These are phyloP conservation scores for Truncatella angustata DNA, from an alignment of 2,329 filamentous ascomycete species.

Conservation along the genomic window DNA sequence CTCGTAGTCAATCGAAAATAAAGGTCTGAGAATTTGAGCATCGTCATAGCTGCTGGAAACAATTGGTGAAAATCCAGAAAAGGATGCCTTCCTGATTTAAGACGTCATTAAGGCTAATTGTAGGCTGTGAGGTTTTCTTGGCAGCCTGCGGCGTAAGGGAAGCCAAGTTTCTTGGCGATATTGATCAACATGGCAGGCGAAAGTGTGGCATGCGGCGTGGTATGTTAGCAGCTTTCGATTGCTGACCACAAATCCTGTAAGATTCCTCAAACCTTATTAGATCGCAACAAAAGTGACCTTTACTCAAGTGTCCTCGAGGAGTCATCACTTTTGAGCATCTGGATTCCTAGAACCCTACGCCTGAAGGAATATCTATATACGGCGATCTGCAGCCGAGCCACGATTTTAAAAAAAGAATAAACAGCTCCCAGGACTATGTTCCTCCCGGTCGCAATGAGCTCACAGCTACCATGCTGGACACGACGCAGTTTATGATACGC, in stretches of 20 bases:
- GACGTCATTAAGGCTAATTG: background rate
- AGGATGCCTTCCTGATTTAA: background rate
- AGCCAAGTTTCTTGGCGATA: background rate
- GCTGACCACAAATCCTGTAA: background rate
- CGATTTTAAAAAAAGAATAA: background rate
- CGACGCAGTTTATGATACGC: background rate
- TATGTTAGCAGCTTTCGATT: background rate
- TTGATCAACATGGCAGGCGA: background rate
- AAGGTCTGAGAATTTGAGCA: background rate
- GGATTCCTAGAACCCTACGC: background rate
- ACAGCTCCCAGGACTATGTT: background rate
- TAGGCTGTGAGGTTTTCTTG: background rate
- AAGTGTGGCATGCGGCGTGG: background rate
- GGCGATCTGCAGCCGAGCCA: background rate
- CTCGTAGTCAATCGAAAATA: background rate
- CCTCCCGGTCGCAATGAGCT: background rate
- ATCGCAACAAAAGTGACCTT: too few relatives aligned
- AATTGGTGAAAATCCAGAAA: background rate
- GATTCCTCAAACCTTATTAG: background rate
- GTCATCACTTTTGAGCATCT: background rate
- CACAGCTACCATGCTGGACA: background rate
- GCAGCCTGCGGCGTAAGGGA: background rate
- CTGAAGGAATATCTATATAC: background rate
- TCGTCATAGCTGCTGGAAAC: background rate
- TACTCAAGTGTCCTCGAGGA: background rate